Conservation (phyloP, 768 basidiomycete genomes). For the Asterophora parasitica region DNA sequence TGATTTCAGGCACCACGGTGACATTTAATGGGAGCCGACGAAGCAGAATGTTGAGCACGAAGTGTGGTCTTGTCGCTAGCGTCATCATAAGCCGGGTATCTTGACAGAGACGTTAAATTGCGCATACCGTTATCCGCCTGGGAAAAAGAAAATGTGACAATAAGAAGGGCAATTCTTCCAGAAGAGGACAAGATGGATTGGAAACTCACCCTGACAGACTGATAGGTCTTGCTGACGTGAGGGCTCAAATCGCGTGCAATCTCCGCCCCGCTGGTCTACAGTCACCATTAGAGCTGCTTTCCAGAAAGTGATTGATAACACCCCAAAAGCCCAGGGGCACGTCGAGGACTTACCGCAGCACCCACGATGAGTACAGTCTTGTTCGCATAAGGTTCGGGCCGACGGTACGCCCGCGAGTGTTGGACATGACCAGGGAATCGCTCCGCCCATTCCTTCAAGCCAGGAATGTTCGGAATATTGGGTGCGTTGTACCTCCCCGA, state of each 20-base stretch:
- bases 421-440: conserved; percentile 29
- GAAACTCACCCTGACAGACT: conserved; percentile 1
- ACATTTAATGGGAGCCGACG: conserved; percentile 27
- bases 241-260: conserved; percentile 31
- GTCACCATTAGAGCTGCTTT: no score
- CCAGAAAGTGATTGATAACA: no score
- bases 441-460: conserved; percentile 29
- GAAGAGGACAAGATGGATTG: background rate
- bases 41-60: conserved; percentile 13
- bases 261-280: conserved; percentile 31
- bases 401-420: conserved; percentile 40
- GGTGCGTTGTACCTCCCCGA: conserved; percentile 33
- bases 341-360: conserved; percentile 25
- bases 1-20: conserved; percentile 37
- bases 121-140: conserved; percentile 4
- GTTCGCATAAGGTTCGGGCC: conserved; percentile 30
- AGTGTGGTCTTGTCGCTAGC: conserved; percentile 1
- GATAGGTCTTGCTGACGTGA: conserved; percentile 16
- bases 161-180: background rate
- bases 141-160: background rate
- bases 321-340: no score
- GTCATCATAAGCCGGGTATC: background rate
- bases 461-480: conserved; percentile 28
- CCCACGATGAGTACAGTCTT: conserved; percentile 41
- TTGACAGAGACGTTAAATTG: background rate